A percentile compares a stretch with the other conserved stretches of the same genome.
Evolutionary conservation across 495 filamentous ascomycete species (phyloP).

Genomic region (Aspergillus homomorphus): DNA sequence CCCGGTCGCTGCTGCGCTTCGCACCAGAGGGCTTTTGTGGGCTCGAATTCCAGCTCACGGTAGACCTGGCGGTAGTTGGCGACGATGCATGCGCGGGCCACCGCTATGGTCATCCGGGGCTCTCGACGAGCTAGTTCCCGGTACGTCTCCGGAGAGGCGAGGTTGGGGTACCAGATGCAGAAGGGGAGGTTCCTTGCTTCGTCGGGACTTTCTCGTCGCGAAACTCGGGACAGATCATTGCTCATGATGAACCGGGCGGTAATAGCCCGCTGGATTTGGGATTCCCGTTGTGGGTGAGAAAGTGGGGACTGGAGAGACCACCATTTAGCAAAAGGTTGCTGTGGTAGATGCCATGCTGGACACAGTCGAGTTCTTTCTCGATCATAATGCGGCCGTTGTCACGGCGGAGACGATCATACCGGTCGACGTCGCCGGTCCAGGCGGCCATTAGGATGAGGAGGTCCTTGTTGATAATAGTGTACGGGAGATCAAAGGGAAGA

Average conservation of each 20-base stretch:
- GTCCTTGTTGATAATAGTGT: slow-evolving; percentile 24
- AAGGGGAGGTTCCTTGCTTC: slow-evolving; percentile 2
- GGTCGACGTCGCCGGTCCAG: slow-evolving; percentile 23
- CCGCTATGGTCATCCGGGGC: neutral
- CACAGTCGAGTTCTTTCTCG: slow-evolving; percentile 14
- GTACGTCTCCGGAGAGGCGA: neutral
- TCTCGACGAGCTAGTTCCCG: slow-evolving; percentile 2
- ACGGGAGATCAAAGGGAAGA: slow-evolving; percentile 23
- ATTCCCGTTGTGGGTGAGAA: neutral
- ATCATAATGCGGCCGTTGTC: slow-evolving; percentile 13
- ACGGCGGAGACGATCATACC: slow-evolving; percentile 22
- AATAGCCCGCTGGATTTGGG: neutral
- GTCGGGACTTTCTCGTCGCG: too few species aligned
- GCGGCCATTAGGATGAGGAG: slow-evolving; percentile 26
- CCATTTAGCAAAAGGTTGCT: slow-evolving; percentile 24
- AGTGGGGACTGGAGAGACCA: slow-evolving; percentile 14
- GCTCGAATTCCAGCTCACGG: neutral
- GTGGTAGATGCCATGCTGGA: slow-evolving; percentile 25
- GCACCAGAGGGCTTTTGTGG: neutral
- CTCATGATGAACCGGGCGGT: slow-evolving; percentile 5
- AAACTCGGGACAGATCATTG: slow-evolving; percentile 7
- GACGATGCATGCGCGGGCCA: slow-evolving; percentile 8
- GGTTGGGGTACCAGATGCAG: slow-evolving; percentile 4
- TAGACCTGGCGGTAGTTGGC: neutral
- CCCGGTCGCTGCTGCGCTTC: neutral